These are phyloP conservation scores for Suillus brevipes DNA, from an alignment of 768 basidiomycete genomes.

Conservation along the genomic window DNA sequence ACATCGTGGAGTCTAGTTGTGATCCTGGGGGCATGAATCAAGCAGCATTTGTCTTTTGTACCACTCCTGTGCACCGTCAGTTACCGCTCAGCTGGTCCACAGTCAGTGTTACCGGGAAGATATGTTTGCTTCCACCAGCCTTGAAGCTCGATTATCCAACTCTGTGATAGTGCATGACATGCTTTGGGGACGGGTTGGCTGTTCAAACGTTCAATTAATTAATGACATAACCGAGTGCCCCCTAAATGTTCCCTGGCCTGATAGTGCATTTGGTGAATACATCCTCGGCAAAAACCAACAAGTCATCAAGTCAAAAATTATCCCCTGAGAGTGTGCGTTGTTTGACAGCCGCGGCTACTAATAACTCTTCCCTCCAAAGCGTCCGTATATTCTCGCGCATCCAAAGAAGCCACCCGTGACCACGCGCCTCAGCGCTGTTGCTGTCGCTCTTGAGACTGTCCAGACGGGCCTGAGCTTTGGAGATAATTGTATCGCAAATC, in stretches of 20 bases:
- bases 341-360: slow-evolving; percentile 50
- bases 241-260: not conserved
- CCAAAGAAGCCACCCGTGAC: slow-evolving; percentile 32
- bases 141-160: not conserved
- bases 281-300: not conserved
- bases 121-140: not conserved
- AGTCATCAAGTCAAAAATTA: slow-evolving; percentile 41
- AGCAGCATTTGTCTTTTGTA: not conserved
- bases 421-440: not conserved
- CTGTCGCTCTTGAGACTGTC: slow-evolving; percentile 1
- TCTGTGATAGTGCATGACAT: not conserved
- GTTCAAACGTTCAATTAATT: not conserved
- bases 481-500: slow-evolving; percentile 41
- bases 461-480: slow-evolving; percentile 30
- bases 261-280: not conserved
- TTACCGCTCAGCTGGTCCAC: not conserved
- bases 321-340: slow-evolving; percentile 46
- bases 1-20: not conserved
- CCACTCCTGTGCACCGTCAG: not conserved
- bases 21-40: not conserved
- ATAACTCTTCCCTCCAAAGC: slow-evolving; percentile 63
- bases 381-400: slow-evolving; percentile 40
- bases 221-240: not conserved
- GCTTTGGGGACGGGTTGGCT: not conserved
- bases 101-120: not conserved